Evolutionary conservation across 441 rosid species (phyloP).

Genomic region (Erodium moschatum): DNA sequence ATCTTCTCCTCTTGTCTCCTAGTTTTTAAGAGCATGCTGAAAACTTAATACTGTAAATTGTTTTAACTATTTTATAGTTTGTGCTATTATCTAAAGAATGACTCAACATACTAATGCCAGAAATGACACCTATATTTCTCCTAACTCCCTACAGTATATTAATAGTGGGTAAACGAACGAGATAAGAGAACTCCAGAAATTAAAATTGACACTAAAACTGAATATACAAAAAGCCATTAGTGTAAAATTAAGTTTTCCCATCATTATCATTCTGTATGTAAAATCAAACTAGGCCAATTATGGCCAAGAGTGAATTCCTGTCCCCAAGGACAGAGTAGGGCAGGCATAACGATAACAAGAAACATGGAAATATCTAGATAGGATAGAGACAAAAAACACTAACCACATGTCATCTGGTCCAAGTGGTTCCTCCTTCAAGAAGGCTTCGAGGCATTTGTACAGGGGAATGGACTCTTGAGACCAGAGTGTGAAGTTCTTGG

Average conservation of each 20-base stretch:
- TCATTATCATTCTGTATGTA: neutral
- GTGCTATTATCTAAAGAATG: neutral
- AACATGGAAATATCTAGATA: conserved; percentile 10
- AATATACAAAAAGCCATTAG: neutral
- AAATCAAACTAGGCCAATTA: neutral
- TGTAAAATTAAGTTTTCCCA: neutral
- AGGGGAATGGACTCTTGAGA: conserved; percentile 57
- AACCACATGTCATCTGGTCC: conserved; percentile 88
- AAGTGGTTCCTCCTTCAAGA: conserved; percentile 71
- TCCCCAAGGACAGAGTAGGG: no score
- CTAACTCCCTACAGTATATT: no score
- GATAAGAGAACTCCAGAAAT: neutral
- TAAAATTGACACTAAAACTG: neutral
- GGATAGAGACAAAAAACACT: conserved; percentile 26
- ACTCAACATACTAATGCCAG: no score
- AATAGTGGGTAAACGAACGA: neutral
- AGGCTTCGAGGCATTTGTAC: conserved; percentile 70
- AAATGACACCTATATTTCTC: neutral
- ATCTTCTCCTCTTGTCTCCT: neutral
- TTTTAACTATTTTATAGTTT: neutral
- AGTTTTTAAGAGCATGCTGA: neutral
- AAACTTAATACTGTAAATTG: neutral
- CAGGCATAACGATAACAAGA: no score
- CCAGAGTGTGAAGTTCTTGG: conserved; percentile 33
- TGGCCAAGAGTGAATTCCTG: neutral